Evolutionary conservation across 2,329 filamentous ascomycete species (phyloP).

Genomic region (Fusarium burgessii): DNA sequence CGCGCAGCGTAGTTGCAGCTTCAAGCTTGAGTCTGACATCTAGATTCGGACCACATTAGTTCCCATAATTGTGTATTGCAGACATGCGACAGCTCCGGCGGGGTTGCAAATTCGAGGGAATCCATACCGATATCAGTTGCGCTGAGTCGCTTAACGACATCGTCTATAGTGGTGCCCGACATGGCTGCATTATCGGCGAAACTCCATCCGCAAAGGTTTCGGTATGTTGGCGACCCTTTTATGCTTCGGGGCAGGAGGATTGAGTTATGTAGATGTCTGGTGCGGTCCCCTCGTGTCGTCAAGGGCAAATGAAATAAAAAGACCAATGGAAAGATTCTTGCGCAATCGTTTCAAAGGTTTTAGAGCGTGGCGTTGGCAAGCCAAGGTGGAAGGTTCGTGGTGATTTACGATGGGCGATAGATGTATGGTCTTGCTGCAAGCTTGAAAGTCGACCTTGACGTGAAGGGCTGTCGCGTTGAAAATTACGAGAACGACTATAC

Average conservation of each 20-base stretch:
- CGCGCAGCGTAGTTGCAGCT: constrained; percentile 86
- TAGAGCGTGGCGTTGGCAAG: background rate
- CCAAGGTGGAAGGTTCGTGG: background rate
- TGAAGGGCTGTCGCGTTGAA: constrained; percentile 53
- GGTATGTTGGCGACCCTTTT: constrained; percentile 33
- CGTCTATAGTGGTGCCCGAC: constrained; percentile 71
- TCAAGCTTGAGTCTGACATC: constrained; percentile 86
- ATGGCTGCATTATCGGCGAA: constrained; percentile 65
- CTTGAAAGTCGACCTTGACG: constrained; percentile 33
- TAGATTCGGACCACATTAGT: constrained; percentile 52
- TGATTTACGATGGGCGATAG: constrained; percentile 2
- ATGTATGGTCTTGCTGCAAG: constrained; percentile 4
- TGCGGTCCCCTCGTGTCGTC: constrained; percentile 28
- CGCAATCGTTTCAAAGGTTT: background rate
- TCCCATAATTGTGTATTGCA: background rate
- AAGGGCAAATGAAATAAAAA: constrained; percentile 9
- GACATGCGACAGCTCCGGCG: constrained; percentile 39
- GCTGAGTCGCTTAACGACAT: constrained; percentile 71
- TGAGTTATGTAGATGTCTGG: constrained; percentile 37
- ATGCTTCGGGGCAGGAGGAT: constrained; percentile 35
- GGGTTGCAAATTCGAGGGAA: constrained; percentile 13
- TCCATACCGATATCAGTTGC: constrained; percentile 65
- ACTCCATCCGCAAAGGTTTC: constrained; percentile 52
- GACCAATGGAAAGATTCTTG: background rate
- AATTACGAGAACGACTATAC: constrained; percentile 54